Evolutionary conservation across 495 filamentous ascomycete genomes (phyloP).

Genomic region (Aspergillus cavernicola): DNA sequence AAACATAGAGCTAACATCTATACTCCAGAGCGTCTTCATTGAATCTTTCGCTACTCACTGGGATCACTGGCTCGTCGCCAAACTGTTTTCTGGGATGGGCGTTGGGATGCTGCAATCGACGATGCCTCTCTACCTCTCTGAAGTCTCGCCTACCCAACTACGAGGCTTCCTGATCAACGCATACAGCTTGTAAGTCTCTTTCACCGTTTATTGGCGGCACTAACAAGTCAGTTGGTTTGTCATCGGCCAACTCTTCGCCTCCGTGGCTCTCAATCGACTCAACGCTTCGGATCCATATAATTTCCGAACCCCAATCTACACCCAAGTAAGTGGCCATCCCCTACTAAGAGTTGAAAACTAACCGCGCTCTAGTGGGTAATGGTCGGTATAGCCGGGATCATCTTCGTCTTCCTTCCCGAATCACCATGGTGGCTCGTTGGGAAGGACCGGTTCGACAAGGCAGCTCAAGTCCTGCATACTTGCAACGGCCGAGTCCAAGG

Average conservation of each 20-base stretch:
- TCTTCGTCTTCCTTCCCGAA: constrained; percentile 32
- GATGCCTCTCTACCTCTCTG: constrained; percentile 38
- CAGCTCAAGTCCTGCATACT: constrained; percentile 21
- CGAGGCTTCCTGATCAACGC: constrained; percentile 39
- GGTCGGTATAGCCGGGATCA: constrained; percentile 26
- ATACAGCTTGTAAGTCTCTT: constrained; percentile 31
- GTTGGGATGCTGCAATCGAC: constrained; percentile 43
- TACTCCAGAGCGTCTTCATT: constrained; percentile 25
- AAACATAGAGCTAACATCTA: background rate
- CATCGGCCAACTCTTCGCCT: constrained; percentile 37
- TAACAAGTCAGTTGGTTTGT: constrained; percentile 34
- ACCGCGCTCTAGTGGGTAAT: constrained; percentile 28
- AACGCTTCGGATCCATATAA: constrained; percentile 24
- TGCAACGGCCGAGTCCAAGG: constrained; percentile 29
- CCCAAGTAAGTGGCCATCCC: constrained; percentile 24
- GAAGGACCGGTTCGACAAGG: constrained; percentile 34
- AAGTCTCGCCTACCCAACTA: constrained; percentile 37
- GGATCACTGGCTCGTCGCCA: constrained; percentile 39
- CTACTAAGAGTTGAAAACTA: background rate
- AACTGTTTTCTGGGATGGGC: constrained; percentile 39
- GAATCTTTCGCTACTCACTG: constrained; percentile 36
- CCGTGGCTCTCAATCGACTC: constrained; percentile 33
- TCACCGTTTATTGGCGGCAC: background rate
- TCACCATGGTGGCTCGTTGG: constrained; percentile 37
- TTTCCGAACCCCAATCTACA: constrained; percentile 39